A percentile compares a stretch with the other conserved stretches of the same genome.
phyloP scores from a whole-genome alignment of 306 rosid genomes.

The Prunus salicina region DNA sequence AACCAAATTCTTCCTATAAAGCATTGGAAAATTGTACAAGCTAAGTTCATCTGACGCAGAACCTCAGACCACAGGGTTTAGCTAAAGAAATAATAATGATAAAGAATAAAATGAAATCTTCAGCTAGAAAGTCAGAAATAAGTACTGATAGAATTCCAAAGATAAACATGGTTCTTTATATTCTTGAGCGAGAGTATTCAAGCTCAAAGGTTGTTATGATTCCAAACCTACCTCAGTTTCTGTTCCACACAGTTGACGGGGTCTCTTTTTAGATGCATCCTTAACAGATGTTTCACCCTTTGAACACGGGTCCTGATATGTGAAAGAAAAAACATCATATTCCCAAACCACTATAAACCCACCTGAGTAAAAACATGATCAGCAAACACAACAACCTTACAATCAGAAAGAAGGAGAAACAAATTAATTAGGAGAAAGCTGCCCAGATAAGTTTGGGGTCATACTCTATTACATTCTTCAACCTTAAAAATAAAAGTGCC shows the following conservation, averaged over 20 bases:
- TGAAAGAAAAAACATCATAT: conserved; percentile 1
- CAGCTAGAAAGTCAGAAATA: too few species aligned
- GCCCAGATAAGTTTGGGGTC: too few species aligned
- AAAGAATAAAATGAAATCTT: background rate
- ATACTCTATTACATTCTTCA: too few species aligned
- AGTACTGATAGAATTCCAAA: background rate
- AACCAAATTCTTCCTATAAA: conserved; percentile 31
- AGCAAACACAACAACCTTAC: background rate
- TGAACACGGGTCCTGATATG: conserved; percentile 52
- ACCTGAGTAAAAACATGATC: background rate
- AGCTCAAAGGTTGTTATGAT: background rate
- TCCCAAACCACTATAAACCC: background rate
- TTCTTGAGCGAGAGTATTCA: background rate
- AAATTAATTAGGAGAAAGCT: background rate
- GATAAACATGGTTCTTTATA: background rate
- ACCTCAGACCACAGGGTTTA: too few species aligned
- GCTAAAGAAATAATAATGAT: background rate
- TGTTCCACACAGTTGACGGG: conserved; percentile 30
- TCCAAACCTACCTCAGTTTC: conserved; percentile 47
- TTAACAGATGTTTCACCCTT: conserved; percentile 39
- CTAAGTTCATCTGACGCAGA: background rate
- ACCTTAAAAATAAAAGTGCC: too few species aligned
- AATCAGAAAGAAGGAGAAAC: background rate
- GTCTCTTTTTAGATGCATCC: conserved; percentile 63
- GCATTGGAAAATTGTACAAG: background rate